phyloP scores from a whole-genome alignment of 495 filamentous ascomycete genomes.

The Barbatosphaeria neglecta region DNA sequence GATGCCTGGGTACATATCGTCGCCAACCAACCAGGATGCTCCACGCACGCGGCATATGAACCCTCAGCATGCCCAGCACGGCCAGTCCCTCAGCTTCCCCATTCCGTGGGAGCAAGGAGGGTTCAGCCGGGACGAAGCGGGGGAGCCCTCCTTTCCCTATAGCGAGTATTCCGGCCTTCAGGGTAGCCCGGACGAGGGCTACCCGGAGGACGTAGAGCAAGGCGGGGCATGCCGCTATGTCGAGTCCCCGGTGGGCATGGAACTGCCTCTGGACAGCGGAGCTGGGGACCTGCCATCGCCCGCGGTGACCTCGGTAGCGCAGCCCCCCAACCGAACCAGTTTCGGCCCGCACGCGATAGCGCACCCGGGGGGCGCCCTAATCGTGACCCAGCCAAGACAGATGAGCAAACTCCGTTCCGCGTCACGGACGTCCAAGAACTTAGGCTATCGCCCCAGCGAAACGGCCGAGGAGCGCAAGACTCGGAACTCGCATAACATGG shows the following conservation, averaged over 20 bases:
- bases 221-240: not conserved
- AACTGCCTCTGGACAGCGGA: not conserved
- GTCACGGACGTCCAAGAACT: constrained; percentile 28
- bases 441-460: constrained; percentile 18
- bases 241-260: not conserved
- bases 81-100: not conserved
- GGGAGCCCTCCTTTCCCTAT: not conserved
- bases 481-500: constrained; percentile 33
- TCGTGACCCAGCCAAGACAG: not conserved
- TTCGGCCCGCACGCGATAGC: not conserved
- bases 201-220: not conserved
- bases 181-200: not conserved
- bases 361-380: not conserved
- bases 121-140: not conserved
- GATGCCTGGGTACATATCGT: constrained; percentile 4
- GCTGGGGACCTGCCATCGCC: not conserved
- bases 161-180: not conserved
- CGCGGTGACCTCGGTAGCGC: not conserved
- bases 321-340: not conserved
- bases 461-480: constrained; percentile 25
- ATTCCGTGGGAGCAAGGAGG: not conserved
- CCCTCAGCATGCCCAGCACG: too few species aligned
- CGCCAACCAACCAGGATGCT: not conserved
- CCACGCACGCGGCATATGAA: too few species aligned
- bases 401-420: constrained; percentile 24